Evolutionary conservation across 129 eudicot species (phyloP), one percentile per base, ranked within the genome.

Genomic region (Gnaphalium uliginosum): DNA sequence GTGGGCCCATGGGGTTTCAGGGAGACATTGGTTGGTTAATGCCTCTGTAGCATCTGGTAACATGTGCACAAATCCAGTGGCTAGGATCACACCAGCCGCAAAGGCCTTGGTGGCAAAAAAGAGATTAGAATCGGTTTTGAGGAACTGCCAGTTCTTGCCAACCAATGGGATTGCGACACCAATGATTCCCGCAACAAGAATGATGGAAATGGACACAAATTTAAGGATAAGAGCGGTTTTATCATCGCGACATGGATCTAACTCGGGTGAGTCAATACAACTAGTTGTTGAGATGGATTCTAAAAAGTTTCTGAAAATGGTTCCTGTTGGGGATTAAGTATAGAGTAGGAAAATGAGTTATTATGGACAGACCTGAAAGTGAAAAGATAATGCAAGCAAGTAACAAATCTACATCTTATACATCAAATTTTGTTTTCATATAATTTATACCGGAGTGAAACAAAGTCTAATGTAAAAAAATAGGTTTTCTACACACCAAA

Each of bases 1-100:
- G 73, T 77, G 81, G 53, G 90, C 84, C 96, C 96, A 90, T 0
- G 93, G 96, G 46, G 68, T 72, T 72, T 76, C 18, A 0, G 96
- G 96, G 6, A 90, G 83, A 50, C 96, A 90, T n/a, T 79, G 19
- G 63, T 85, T 72, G 1, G 93, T 85, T 19, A 90, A 75, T 1
- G 90, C 81, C 21, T 74, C 46, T 0, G 87, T 85, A 57, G 92
- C 96, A 24, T 87, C 96, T 3, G 96, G 92, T 70, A 90, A 76
- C 86, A 90, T 90, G 81, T 88, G 97, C 48, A 91, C 97, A 58
- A 91, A 91, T 24, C 94, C 94, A 0, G 97, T 91, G 29, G 97
- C 92, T 4, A 91, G 82, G 70, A 91, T 91, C 17, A 88, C 97
- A 67, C 97, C 95, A 6, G 90, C 97, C 0, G 95, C 92, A 68